These are phyloP conservation scores for Cordyceps pruinosa DNA, from an alignment of 2,329 filamentous ascomycete species.

Conservation along the genomic window DNA sequence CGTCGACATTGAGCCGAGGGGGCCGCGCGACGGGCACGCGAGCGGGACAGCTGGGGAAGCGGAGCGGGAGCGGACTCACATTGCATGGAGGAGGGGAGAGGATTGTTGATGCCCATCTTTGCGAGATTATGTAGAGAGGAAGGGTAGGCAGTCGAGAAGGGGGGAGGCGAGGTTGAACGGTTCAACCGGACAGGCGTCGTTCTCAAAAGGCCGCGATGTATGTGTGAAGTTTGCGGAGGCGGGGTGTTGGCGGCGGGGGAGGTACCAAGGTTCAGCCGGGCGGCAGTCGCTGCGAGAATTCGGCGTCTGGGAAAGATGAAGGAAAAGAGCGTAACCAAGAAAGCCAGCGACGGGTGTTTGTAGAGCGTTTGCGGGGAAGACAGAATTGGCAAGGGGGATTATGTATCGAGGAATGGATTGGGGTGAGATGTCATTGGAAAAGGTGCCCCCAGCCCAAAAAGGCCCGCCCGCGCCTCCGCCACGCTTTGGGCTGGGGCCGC, in stretches of 20 bases:
- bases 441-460: neutral
- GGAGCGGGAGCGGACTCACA: too few species aligned
- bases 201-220: neutral
- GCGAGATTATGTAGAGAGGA: neutral
- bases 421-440: constrained; percentile 1
- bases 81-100: constrained; percentile 59
- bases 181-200: neutral
- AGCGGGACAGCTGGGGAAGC: too few species aligned
- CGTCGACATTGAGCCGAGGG: too few species aligned
- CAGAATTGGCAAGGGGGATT: too few species aligned
- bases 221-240: constrained; percentile 2
- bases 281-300: too few species aligned
- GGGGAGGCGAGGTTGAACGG: neutral
- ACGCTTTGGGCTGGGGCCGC: constrained; percentile 15
- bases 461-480: constrained; percentile 4
- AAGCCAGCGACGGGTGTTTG: too few species aligned
- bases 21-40: too few species aligned
- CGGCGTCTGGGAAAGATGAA: neutral
- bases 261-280: neutral
- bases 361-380: too few species aligned
- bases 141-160: neutral
- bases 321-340: too few species aligned
- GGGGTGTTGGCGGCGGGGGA: neutral
- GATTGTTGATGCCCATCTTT: constrained; percentile 59
- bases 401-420: too few species aligned